Percentiles rank a stretch among this genome's conserved stretches.
These are phyloP conservation scores for Cymbopogon citratus DNA, from an alignment of 176 grass and related monocot species.

Conservation along the genomic window DNA sequence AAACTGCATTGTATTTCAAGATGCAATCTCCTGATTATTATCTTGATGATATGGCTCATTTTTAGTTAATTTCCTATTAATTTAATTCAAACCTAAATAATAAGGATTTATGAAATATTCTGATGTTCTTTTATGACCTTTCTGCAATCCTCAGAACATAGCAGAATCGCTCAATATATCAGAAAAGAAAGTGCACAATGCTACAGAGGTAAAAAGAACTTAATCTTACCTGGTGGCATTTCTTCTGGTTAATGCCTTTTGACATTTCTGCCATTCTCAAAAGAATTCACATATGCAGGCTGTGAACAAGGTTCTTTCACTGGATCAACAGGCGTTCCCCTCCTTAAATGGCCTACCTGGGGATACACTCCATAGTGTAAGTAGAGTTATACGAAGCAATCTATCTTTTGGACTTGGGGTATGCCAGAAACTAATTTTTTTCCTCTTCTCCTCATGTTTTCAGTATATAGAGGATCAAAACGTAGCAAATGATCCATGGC, in stretches of 20 bases:
- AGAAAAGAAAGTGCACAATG: slow-evolving; percentile 71
- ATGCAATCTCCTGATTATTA: background rate
- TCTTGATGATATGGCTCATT: background rate
- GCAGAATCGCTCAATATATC: slow-evolving; percentile 75
- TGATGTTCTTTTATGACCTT: background rate
- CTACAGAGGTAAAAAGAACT: slow-evolving; percentile 46
- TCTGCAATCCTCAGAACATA: slow-evolving; percentile 62
- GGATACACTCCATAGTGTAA: slow-evolving; percentile 81
- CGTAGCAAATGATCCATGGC: slow-evolving; percentile 76
- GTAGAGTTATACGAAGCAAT: background rate
- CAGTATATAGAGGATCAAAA: slow-evolving; percentile 91
- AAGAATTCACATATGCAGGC: slow-evolving; percentile 46
- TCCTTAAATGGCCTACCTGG: slow-evolving; percentile 69
- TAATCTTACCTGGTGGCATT: background rate
- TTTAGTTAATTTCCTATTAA: background rate
- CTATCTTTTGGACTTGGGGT: background rate
- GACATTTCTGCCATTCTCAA: slow-evolving; percentile 24
- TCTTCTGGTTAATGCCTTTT: slow-evolving; percentile 1
- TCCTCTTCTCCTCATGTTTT: background rate
- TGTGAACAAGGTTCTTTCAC: slow-evolving; percentile 68
- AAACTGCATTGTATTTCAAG: background rate
- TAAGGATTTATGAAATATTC: background rate
- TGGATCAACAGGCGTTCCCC: slow-evolving; percentile 86
- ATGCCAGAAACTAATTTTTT: background rate
- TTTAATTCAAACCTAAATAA: background rate